Percentiles rank a stretch among this genome's conserved stretches.
Conservation (phyloP, 805 yeast species). For the Ogataea paraovalis region DNA sequence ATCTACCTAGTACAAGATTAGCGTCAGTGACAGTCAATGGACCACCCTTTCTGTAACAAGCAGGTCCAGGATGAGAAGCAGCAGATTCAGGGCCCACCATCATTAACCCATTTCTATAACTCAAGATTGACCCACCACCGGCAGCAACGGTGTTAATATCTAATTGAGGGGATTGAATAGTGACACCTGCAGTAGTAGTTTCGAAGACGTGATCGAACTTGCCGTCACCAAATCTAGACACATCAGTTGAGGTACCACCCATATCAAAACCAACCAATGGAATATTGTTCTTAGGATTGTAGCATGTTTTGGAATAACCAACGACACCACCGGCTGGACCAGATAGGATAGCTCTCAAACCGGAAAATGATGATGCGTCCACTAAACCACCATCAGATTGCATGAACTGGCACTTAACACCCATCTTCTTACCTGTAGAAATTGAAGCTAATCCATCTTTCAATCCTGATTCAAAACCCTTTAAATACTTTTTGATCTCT, state of each 20-base stretch:
- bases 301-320: slow-evolving; percentile 85
- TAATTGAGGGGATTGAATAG: slow-evolving; percentile 79
- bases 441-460: slow-evolving; percentile 41
- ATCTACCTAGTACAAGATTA: slow-evolving; percentile 65
- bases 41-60: slow-evolving; percentile 81
- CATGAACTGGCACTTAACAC: slow-evolving; percentile 75
- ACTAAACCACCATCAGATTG: slow-evolving; percentile 96
- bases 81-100: slow-evolving; percentile 87
- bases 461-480: slow-evolving; percentile 60
- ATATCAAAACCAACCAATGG: slow-evolving; percentile 82
- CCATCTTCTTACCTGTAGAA: slow-evolving; percentile 32
- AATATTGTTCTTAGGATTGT: slow-evolving; percentile 43
- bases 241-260: slow-evolving; percentile 93
- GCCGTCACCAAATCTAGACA: slow-evolving; percentile 65
- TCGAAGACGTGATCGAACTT: slow-evolving; percentile 76
- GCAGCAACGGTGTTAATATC: slow-evolving; percentile 83
- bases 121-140: slow-evolving; percentile 72
- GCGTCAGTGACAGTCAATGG: slow-evolving; percentile 86
- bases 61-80: slow-evolving; percentile 86
- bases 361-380: slow-evolving; percentile 78
- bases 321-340: slow-evolving; percentile 99
- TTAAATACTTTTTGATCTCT: slow-evolving; percentile 60
- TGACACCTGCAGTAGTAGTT: slow-evolving; percentile 78
- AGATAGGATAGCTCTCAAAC: slow-evolving; percentile 80
- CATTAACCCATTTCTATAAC: slow-evolving; percentile 68